Conservation (phyloP, 768 basidiomycete genomes). For the Chiua virens region DNA sequence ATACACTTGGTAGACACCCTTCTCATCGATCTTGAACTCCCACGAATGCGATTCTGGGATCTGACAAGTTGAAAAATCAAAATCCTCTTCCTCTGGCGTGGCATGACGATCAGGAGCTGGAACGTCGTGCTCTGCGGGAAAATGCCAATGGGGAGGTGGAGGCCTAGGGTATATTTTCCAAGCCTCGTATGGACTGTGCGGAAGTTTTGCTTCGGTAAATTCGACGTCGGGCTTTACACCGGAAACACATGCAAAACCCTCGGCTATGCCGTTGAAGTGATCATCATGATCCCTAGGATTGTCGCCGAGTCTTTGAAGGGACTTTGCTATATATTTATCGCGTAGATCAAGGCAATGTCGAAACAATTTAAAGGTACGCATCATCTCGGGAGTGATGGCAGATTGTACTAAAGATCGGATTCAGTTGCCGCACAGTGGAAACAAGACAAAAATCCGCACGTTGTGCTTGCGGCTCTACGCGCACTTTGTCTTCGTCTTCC, state of each 20-base stretch:
- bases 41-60: constrained; percentile 70
- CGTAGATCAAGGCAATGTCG: constrained; percentile 86
- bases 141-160: constrained; percentile 96
- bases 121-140: constrained; percentile 53
- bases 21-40: constrained; percentile 75
- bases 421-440: constrained; percentile 4
- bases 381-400: constrained; percentile 42
- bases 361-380: constrained; percentile 66
- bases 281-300: constrained; percentile 92
- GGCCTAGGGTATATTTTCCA: constrained; percentile 94
- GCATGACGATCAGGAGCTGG: constrained; percentile 40
- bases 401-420: constrained; percentile 19
- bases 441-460: constrained; percentile 19
- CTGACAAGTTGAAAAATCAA: constrained; percentile 67
- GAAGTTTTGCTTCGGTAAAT: constrained; percentile 22
- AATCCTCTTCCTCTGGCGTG: constrained; percentile 43
- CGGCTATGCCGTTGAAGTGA: constrained; percentile 64
- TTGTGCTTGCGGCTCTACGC: constrained; percentile 32
- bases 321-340: constrained; percentile 91
- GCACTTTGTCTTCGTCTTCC: constrained; percentile 39
- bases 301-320: constrained; percentile 90
- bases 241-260: constrained; percentile 59
- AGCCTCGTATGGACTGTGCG: constrained; percentile 41
- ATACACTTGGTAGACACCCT: constrained; percentile 91
- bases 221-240: constrained; percentile 67